Percentiles rank a stretch among this genome's conserved stretches.
Conservation (phyloP, 2,329 filamentous ascomycete species). For the Hysterium pulicare region DNA sequence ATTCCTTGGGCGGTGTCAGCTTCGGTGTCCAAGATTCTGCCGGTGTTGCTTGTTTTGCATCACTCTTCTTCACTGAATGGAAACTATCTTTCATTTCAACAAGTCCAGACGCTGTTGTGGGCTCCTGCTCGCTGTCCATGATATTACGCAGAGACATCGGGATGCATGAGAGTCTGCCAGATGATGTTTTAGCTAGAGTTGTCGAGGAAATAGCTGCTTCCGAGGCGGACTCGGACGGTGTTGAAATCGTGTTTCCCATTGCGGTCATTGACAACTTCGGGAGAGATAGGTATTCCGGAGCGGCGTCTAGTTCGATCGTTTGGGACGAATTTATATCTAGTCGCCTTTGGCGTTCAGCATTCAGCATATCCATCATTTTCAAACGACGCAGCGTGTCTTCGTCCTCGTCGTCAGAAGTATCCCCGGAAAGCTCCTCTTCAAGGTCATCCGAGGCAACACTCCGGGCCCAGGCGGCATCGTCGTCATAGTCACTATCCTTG, state of each 20-base stretch:
- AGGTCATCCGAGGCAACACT: neutral
- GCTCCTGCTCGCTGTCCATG: neutral
- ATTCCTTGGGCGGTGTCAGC: neutral
- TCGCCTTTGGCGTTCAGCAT: neutral
- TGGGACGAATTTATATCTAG: neutral
- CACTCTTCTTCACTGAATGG: neutral
- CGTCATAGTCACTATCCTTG: too few relatives aligned
- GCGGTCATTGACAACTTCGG: too few relatives aligned
- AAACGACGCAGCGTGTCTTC: neutral
- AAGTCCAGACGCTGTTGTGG: neutral
- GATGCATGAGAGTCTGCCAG: neutral
- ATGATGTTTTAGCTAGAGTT: too few relatives aligned
- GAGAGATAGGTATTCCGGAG: too few relatives aligned
- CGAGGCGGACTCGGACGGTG: too few relatives aligned
- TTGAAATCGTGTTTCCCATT: too few relatives aligned
- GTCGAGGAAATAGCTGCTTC: too few relatives aligned
- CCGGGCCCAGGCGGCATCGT: too few relatives aligned
- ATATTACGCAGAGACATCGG: neutral
- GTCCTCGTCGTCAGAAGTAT: neutral
- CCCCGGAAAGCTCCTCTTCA: too few relatives aligned
- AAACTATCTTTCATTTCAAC: neutral
- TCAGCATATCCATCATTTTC: conserved; percentile 2
- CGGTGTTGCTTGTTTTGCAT: neutral
- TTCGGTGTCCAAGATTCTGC: neutral
- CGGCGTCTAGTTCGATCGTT: too few relatives aligned